Percentiles rank a stretch among this genome's conserved stretches.
Conservation (phyloP, 371 early-diverging fungal species). For the Basidiobolus meristosporus region DNA sequence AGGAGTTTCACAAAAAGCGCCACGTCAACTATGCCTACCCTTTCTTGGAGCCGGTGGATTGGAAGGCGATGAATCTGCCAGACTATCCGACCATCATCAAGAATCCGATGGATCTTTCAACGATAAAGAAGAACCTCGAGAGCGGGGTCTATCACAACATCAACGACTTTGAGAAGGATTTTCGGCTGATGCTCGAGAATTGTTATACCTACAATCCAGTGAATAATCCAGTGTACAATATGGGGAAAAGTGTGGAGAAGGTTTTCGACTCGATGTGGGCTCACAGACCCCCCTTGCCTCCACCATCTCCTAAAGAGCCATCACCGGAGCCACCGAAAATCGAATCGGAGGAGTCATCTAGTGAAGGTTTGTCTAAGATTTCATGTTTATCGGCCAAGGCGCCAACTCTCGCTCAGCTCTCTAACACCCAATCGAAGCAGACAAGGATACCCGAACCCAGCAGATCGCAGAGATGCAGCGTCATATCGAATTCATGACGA, state of each 20-base stretch:
- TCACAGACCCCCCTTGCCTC: conserved; percentile 14
- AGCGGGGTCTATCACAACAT: conserved; percentile 44
- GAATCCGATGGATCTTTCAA: conserved; percentile 95
- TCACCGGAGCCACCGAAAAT: conserved; percentile 10
- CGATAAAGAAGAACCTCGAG: conserved; percentile 76
- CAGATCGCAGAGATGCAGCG: conserved; percentile 41
- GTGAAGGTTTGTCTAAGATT: no score
- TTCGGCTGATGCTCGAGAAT: conserved; percentile 79
- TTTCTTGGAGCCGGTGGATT: conserved; percentile 88
- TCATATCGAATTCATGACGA: conserved; percentile 35
- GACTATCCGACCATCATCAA: conserved; percentile 86
- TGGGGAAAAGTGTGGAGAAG: conserved; percentile 62
- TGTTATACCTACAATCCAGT: conserved; percentile 88
- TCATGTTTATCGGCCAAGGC: no score
- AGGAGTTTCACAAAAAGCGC: conserved; percentile 60
- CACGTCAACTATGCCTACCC: conserved; percentile 50
- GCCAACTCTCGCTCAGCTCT: no score
- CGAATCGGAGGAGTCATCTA: conserved; percentile 15
- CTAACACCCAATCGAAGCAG: no score
- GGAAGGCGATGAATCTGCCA: conserved; percentile 77
- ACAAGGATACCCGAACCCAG: no score
- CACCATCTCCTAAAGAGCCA: neutral
- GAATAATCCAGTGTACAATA: conserved; percentile 69
- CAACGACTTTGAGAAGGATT: conserved; percentile 66
- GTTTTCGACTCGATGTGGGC: conserved; percentile 78